phyloP scores from a whole-genome alignment of 2,329 filamentous ascomycete genomes.

The Fusarium buharicum region DNA sequence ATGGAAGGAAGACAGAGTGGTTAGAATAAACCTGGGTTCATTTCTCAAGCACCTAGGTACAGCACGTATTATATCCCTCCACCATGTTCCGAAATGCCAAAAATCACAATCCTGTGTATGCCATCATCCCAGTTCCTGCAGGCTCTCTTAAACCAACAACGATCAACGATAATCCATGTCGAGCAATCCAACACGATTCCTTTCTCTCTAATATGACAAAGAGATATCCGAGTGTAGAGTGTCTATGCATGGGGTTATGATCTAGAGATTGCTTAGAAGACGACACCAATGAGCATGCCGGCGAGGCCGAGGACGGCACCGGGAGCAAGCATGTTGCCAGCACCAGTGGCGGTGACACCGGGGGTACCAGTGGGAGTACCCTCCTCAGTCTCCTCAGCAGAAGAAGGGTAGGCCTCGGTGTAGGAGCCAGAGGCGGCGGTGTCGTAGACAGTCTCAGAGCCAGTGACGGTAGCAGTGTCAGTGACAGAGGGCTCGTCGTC shows the following conservation, averaged over 20 bases:
- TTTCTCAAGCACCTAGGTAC: conserved; percentile 44
- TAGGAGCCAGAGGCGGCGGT: conserved; percentile 28
- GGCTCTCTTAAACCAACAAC: conserved; percentile 30
- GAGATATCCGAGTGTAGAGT: conserved; percentile 26
- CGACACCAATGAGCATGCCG: conserved; percentile 41
- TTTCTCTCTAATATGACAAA: conserved; percentile 23
- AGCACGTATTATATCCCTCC: conserved; percentile 42
- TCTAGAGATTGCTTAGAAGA: conserved; percentile 41
- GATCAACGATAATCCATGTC: conserved; percentile 17
- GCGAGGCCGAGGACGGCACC: conserved; percentile 43
- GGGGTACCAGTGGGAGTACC: conserved; percentile 43
- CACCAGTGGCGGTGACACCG: conserved; percentile 48
- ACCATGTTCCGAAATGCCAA: conserved; percentile 36
- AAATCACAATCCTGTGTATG: conserved; percentile 38
- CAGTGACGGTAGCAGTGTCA: conserved; percentile 28
- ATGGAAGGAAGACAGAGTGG: conserved; percentile 11
- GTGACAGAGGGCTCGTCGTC: conserved; percentile 29
- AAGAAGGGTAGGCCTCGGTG: conserved; percentile 25
- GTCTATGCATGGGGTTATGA: conserved; percentile 19
- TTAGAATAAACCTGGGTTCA: conserved; percentile 29
- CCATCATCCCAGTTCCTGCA: conserved; percentile 31
- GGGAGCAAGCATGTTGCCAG: conserved; percentile 40
- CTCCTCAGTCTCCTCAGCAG: conserved; percentile 30
- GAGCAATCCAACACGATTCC: conserved; percentile 32
- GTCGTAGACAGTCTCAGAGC: conserved; percentile 28